Conservation (phyloP, 2,329 filamentous ascomycete species). For the Dothiorella sarmentorum region DNA sequence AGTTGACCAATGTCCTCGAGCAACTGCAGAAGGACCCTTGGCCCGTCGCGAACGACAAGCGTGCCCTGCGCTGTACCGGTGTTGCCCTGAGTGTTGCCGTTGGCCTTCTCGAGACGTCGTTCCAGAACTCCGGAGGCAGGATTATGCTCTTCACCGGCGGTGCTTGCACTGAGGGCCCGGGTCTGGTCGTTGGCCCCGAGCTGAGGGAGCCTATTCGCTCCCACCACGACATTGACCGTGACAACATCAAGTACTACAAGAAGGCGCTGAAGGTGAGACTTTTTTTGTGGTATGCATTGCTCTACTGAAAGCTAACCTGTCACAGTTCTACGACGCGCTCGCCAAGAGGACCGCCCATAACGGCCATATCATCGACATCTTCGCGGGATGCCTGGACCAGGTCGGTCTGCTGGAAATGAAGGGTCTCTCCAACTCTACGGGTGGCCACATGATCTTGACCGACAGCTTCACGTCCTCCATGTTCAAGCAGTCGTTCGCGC, state of each 20-base stretch:
- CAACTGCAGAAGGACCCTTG: conserved; percentile 95
- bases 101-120: conserved; percentile 87
- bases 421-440: conserved; percentile 89
- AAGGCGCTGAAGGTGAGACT: conserved; percentile 82
- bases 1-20: conserved; percentile 93
- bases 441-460: conserved; percentile 96
- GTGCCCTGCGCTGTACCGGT: conserved; percentile 86
- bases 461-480: conserved; percentile 98
- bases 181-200: conserved; percentile 94
- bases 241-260: conserved; percentile 99
- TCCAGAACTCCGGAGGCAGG: conserved; percentile 89
- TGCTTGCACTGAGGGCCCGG: conserved; percentile 90
- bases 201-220: conserved; percentile 94
- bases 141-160: conserved; percentile 98
- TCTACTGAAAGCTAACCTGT: conserved; percentile 19
- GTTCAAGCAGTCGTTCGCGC: conserved; percentile 98
- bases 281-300: too few relatives aligned
- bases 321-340: conserved; percentile 85
- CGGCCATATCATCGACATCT: conserved; percentile 95
- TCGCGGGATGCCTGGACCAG: conserved; percentile 94
- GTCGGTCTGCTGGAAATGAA: conserved; percentile 98
- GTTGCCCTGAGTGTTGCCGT: conserved; percentile 95
- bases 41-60: conserved; percentile 91
- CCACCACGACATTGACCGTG: conserved; percentile 96
- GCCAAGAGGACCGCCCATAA: conserved; percentile 95